A percentile compares a stretch with the other conserved stretches of the same genome.
These are phyloP conservation scores for Dovyalis caffra DNA, from an alignment of 345 rosid genomes.

Conservation along the genomic window DNA sequence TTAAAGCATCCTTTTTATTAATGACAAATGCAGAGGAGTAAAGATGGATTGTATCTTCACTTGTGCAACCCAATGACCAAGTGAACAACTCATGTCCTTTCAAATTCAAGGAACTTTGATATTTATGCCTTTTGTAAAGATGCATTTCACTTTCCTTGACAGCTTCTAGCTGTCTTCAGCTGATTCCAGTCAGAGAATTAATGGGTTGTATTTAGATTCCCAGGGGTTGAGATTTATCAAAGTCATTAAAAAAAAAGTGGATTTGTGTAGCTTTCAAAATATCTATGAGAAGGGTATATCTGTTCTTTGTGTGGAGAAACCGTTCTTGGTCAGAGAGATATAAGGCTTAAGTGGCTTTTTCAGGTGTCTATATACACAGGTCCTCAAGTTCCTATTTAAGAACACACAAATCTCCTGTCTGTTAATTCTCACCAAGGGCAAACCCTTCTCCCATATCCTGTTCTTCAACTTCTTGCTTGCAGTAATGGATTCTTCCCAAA, in stretches of 20 bases:
- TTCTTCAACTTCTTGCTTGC: not conserved
- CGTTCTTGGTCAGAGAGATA: conserved; percentile 18
- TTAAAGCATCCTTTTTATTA: conserved; percentile 38
- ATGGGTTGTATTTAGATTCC: conserved; percentile 33
- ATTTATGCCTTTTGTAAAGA: conserved; percentile 31
- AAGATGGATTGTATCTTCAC: conserved; percentile 27
- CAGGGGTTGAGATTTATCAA: conserved; percentile 34
- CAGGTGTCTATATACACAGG: conserved; percentile 9
- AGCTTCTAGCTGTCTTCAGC: conserved; percentile 62
- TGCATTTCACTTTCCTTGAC: conserved; percentile 42
- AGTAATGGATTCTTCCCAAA: conserved; percentile 52
- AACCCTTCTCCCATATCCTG: not conserved
- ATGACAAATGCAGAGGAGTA: conserved; percentile 37
- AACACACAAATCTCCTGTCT: not conserved
- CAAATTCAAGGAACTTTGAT: conserved; percentile 43
- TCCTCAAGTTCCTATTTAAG: conserved; percentile 21
- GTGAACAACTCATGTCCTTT: conserved; percentile 51
- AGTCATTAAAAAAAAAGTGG: conserved; percentile 19
- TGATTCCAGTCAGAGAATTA: conserved; percentile 44
- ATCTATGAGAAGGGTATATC: conserved; percentile 24
- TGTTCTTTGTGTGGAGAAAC: conserved; percentile 23
- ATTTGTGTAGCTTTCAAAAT: conserved; percentile 28
- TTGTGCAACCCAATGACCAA: conserved; percentile 30
- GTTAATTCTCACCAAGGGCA: not conserved
- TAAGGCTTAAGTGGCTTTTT: not conserved